A percentile compares a stretch with the other conserved stretches of the same genome.
Evolutionary conservation across 2,329 filamentous ascomycete genomes (phyloP).

Genomic region (Sclerotinia glacialis): DNA sequence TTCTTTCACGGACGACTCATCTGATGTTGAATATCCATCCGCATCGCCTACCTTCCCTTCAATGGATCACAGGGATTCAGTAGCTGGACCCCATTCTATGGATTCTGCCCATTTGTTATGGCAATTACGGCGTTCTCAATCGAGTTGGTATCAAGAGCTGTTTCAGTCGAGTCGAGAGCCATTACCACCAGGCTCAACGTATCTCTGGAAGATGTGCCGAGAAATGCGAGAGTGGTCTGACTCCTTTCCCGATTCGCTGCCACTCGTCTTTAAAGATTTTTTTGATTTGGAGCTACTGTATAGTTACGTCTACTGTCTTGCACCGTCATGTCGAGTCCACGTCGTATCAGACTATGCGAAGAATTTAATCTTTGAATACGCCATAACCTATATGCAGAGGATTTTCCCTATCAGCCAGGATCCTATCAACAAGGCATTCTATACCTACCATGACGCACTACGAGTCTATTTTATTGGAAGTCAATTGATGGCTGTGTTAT

Average conservation of each 20-base stretch:
- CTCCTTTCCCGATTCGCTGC: conserved; percentile 64
- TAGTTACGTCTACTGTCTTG: conserved; percentile 85
- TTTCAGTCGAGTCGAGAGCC: conserved; percentile 73
- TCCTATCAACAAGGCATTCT: conserved; percentile 60
- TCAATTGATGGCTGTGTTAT: conserved; percentile 61
- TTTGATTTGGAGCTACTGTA: conserved; percentile 89
- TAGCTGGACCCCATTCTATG: conserved; percentile 50
- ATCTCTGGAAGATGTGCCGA: conserved; percentile 72
- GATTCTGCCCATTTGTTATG: conserved; percentile 76
- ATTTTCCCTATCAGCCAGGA: conserved; percentile 66
- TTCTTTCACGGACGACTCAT: conserved; percentile 88
- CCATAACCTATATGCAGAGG: conserved; percentile 74
- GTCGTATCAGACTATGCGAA: conserved; percentile 73
- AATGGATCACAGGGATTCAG: conserved; percentile 39
- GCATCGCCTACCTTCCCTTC: conserved; percentile 37
- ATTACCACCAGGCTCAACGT: conserved; percentile 66
- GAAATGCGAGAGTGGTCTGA: conserved; percentile 80
- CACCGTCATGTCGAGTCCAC: conserved; percentile 72
- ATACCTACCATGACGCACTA: conserved; percentile 85
- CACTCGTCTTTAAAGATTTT: conserved; percentile 65
- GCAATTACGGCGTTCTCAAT: conserved; percentile 80
- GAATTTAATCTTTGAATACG: conserved; percentile 80
- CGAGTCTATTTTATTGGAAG: conserved; percentile 74
- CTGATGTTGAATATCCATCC: conserved; percentile 74
- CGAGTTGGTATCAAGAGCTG: conserved; percentile 83